phyloP scores from a whole-genome alignment of 2,329 filamentous ascomycete genomes.

The Didymella lethalis region DNA sequence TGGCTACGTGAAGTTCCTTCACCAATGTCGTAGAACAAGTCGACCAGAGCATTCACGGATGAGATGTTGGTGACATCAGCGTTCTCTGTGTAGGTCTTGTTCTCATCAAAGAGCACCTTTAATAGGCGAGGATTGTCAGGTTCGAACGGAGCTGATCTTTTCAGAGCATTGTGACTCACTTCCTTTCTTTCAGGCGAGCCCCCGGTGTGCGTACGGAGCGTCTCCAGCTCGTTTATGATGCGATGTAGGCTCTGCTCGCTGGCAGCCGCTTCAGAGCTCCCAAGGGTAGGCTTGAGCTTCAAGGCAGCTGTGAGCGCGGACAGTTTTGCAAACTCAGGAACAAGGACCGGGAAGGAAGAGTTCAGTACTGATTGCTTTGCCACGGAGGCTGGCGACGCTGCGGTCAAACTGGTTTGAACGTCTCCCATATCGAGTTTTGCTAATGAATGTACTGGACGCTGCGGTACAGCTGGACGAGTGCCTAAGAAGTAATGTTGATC shows the following conservation, averaged over 20 bases:
- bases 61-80: background rate
- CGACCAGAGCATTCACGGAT: background rate
- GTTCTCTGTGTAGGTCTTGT: background rate
- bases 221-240: background rate
- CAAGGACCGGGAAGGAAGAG: slow-evolving; percentile 1
- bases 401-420: no score
- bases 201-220: background rate
- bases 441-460: background rate
- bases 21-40: background rate
- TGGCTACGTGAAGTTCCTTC: background rate
- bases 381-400: background rate
- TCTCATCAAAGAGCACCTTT: background rate
- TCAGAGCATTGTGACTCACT: background rate
- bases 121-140: background rate
- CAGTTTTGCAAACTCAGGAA: background rate
- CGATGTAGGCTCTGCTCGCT: background rate
- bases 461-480: background rate
- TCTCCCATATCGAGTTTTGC: background rate
- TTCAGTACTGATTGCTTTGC: background rate
- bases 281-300: background rate
- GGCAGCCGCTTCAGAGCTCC: background rate
- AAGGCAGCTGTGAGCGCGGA: background rate
- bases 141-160: background rate
- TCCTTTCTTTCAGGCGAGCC: background rate
- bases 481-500: background rate